Evolutionary conservation across 2,329 filamentous ascomycete genomes (phyloP), one percentile per base, ranked within the genome.

Genomic region (Aphanoascus verrucosus): DNA sequence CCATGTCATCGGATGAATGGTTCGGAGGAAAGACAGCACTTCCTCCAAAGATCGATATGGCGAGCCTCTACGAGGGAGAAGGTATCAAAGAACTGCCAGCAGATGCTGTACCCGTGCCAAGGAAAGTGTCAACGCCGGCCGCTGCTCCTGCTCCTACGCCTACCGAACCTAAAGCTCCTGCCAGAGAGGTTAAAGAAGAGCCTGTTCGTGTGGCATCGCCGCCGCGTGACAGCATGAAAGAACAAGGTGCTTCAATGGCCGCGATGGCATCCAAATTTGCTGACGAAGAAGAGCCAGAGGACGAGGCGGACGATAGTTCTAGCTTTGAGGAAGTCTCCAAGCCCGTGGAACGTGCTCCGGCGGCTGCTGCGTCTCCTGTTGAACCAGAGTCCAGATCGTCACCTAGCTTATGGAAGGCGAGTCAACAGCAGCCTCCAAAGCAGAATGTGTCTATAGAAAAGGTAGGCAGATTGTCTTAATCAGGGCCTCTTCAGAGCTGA

Each of bases 41-140:
- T 41, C 90, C 93, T 6, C 78, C 89, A 56, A 97, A 95, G 78
- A 90, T 98, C 65, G 91, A 93, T 60, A 81, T 98, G 62, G 90
- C 94, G 70, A 90, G 86, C 63, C 70, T 97, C 46, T 97, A 94
- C 69, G 88, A 95, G 40, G 90, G 90, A 52, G 80, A 80, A 57
- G 85, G 83, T 5, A 83, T 88, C 3, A 82, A 86, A 62, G 88
- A 95, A 71, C 78, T 95, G 15, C 67, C 85, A 4, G 74, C 82
- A 5, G 82, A 86, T 20, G 70, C 77, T 8, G 65, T 72, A 11
- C 68, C 67, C 73, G 51, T 67, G 72, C 56, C 67, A 72, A 48
- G 68, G 69, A 74, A 20, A 69, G 77, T 20, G 63, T 71, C 34
- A 3, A 43, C 32, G 6, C 50, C 55, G 17, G 19, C 69, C 45